Evolutionary conservation across 305 asterid genomes (phyloP).

Genomic region (Fraxinus ornus): DNA sequence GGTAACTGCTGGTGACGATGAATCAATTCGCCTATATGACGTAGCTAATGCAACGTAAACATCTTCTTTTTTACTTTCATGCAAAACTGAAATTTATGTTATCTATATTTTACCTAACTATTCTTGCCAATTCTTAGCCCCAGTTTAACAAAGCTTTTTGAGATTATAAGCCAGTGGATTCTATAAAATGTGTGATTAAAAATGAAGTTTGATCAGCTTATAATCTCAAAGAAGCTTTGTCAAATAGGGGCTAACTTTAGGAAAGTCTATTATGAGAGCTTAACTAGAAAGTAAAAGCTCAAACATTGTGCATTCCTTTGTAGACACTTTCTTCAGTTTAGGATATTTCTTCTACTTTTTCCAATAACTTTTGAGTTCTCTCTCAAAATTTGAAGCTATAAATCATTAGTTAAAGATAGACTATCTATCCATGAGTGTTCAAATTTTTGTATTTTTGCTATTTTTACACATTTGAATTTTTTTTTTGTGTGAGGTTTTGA

Average conservation of each 20-base stretch:
- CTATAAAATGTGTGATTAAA: background rate
- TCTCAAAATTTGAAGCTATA: background rate
- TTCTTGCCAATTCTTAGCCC: background rate
- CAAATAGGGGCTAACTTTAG: background rate
- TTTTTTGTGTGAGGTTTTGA: background rate
- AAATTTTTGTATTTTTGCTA: background rate
- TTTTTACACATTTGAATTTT: background rate
- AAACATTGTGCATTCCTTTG: background rate
- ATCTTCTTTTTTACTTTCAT: slow-evolving; percentile 16
- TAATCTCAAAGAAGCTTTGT: background rate
- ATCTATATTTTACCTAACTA: background rate
- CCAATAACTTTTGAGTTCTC: background rate
- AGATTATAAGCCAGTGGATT: background rate
- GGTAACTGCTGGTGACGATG: slow-evolving; percentile 97
- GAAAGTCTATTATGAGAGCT: background rate
- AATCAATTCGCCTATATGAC: slow-evolving; percentile 91
- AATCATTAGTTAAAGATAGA: background rate
- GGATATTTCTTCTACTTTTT: background rate
- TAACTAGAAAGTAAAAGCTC: background rate
- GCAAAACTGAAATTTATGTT: background rate
- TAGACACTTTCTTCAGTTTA: background rate
- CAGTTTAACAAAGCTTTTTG: background rate
- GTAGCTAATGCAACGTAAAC: slow-evolving; percentile 84
- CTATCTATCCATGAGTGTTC: background rate
- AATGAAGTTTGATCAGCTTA: background rate